Base-by-base conservation (phyloP, 352 stramenopile species). In the Phytophthora foliorum region DNA sequence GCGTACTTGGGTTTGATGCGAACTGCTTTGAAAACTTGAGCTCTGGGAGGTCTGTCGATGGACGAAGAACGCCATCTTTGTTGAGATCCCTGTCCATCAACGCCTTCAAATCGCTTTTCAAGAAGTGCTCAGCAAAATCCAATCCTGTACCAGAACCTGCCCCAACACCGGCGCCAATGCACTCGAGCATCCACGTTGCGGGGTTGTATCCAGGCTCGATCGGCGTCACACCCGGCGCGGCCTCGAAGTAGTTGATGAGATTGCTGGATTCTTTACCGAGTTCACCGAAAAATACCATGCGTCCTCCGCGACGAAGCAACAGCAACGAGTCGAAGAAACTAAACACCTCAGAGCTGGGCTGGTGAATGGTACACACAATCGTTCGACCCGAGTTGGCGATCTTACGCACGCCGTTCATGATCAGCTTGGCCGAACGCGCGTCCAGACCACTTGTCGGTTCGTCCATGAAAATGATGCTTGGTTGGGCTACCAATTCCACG, bases 341-440 rank as follows among this genome's bases (percentile, higher is more conserved):
- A 31, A 98, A 97, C 7, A 98, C 86, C 50, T 97, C 87, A 4
- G 81, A 88, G 19, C 78, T 87, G 16, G 94, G 94, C 70, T 98
- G 94, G 64, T 98, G 94, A 69, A 98, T 98, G 7, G 92, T 98
- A 54, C 94, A 97, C 0, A 98, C 75, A 29, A 98, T 81, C 4
- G 86, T 95, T 17, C 82, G 69, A 1, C 91, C 90, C 6, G 81
- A 81, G 49, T 75, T 63, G 11, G 92, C 90, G 50, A 98, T 86
- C 59, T 96, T 95, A 53, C 93, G 90, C 17, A 98, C 79, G 2
- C 95, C 81, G n/a, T 88, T 82, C 65, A 97, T 93, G 19, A 98
- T 74, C 48, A 95, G 75, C 44, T 97, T 89, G 17, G 94, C 94
- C 4, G 78, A 86, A 53, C 85, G 95, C 6, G 84, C 87, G 63